Percentiles rank a stretch among this genome's conserved stretches.
These are phyloP conservation scores for Penicillium taxi DNA, from an alignment of 495 filamentous ascomycete genomes.

Conservation along the genomic window DNA sequence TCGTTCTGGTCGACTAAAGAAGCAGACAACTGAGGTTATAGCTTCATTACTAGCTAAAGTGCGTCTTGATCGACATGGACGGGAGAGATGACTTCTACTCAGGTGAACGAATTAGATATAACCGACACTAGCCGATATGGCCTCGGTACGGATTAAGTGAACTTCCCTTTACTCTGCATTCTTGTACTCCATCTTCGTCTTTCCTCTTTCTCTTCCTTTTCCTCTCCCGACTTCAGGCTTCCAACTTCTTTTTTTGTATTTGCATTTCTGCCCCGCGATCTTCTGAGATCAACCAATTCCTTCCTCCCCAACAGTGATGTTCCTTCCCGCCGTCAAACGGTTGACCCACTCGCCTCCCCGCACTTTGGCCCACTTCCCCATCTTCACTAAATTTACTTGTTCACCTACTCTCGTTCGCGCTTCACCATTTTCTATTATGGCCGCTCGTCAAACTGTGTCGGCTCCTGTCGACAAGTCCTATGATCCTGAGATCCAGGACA, in stretches of 20 bases:
- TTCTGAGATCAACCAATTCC: constrained; percentile 15
- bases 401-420: constrained; percentile 12
- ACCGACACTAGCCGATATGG: constrained; percentile 24
- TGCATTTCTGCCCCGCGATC: constrained; percentile 10
- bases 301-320: constrained; percentile 16
- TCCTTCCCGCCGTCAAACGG: constrained; percentile 35
- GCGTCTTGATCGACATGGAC: too few species aligned
- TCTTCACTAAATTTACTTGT: constrained; percentile 18
- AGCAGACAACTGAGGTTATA: too few species aligned
- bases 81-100: too few species aligned
- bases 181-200: constrained; percentile 1
- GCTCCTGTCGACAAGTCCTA: constrained; percentile 48
- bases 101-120: too few species aligned
- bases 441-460: constrained; percentile 34
- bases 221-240: constrained; percentile 1
- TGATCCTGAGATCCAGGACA: constrained; percentile 88
- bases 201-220: constrained; percentile 9
- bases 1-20: too few species aligned
- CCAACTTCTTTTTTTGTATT: constrained; percentile 3
- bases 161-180: constrained; percentile 7
- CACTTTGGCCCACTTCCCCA: constrained; percentile 40
- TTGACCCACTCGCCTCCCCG: constrained; percentile 44
- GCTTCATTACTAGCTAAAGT: too few species aligned
- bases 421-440: constrained; percentile 42
- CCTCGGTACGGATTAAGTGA: constrained; percentile 25